A percentile compares a stretch with the other conserved stretches of the same genome.
Conservation (phyloP, 306 rosid species). For the Prunus davidiana region DNA sequence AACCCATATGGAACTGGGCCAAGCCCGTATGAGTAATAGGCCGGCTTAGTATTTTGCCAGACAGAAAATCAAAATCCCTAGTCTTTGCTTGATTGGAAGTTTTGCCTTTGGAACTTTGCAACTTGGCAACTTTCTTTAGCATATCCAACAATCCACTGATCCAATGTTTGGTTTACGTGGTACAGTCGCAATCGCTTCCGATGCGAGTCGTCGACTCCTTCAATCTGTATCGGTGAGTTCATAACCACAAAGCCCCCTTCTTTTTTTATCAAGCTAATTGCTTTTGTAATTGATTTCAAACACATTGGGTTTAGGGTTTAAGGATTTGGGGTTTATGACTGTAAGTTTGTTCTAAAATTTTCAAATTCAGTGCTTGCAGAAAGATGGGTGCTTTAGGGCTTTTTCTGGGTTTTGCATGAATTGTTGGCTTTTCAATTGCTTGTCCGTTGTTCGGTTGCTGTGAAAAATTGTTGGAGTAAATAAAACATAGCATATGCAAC, state of each 20-base stretch:
- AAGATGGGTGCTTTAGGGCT: background rate
- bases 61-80: no score
- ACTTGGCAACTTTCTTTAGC: background rate
- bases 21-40: background rate
- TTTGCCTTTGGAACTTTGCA: background rate
- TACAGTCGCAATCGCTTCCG: constrained; percentile 22
- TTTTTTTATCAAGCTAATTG: background rate
- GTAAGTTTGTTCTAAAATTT: background rate
- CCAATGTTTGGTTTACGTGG: constrained; percentile 14
- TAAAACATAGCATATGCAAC: background rate
- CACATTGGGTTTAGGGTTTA: background rate
- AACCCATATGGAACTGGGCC: background rate
- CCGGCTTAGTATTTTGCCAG: background rate
- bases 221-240: constrained; percentile 44
- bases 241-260: background rate
- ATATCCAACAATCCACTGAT: background rate
- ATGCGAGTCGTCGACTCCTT: constrained; percentile 36
- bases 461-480: background rate
- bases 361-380: background rate
- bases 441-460: background rate
- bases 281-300: background rate
- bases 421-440: background rate
- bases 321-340: constrained; percentile 7
- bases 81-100: background rate
- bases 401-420: background rate